phyloP scores from a whole-genome alignment of 163 green algal species.

The Picocystis sp. region DNA sequence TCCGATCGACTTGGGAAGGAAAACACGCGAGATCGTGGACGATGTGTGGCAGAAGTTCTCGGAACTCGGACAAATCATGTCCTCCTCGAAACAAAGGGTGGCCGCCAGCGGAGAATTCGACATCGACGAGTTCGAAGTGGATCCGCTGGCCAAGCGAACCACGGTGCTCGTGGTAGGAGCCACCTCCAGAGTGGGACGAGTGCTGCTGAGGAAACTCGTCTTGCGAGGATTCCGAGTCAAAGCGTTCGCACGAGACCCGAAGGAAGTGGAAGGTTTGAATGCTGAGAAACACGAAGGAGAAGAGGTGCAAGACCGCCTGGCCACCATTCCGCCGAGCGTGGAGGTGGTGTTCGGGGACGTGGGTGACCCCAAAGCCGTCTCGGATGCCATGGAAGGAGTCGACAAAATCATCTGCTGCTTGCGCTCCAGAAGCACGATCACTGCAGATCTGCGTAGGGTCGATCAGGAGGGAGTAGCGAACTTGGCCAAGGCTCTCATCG shows the following conservation, averaged over 20 bases:
- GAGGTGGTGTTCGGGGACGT: conserved; percentile 72
- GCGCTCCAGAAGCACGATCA: conserved; percentile 19
- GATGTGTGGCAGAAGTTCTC: conserved; percentile 66
- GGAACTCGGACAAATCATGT: conserved; percentile 23
- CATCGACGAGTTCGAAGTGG: too few species aligned
- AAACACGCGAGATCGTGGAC: conserved; percentile 49
- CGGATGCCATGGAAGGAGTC: conserved; percentile 50
- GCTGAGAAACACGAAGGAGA: conserved; percentile 11
- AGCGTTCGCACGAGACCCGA: conserved; percentile 9
- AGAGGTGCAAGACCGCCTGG: conserved; percentile 5
- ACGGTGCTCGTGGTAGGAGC: conserved; percentile 82
- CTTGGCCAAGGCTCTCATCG: conserved; percentile 43
- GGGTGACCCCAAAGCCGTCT: conserved; percentile 45
- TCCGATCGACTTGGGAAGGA: neutral
- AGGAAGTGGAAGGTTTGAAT: conserved; percentile 38
- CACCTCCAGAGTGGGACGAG: conserved; percentile 57
- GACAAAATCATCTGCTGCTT: conserved; percentile 49
- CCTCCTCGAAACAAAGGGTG: too few species aligned
- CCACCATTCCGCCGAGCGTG: conserved; percentile 43
- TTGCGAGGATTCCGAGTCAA: conserved; percentile 74
- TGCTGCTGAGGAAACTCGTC: conserved; percentile 90
- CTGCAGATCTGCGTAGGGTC: conserved; percentile 52
- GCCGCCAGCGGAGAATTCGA: too few species aligned
- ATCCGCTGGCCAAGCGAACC: conserved; percentile 22
- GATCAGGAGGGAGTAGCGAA: conserved; percentile 55